A percentile compares a stretch with the other conserved stretches of the same genome.
phyloP scores from a whole-genome alignment of 2,329 filamentous ascomycete species.

The Botrytis fabae region DNA sequence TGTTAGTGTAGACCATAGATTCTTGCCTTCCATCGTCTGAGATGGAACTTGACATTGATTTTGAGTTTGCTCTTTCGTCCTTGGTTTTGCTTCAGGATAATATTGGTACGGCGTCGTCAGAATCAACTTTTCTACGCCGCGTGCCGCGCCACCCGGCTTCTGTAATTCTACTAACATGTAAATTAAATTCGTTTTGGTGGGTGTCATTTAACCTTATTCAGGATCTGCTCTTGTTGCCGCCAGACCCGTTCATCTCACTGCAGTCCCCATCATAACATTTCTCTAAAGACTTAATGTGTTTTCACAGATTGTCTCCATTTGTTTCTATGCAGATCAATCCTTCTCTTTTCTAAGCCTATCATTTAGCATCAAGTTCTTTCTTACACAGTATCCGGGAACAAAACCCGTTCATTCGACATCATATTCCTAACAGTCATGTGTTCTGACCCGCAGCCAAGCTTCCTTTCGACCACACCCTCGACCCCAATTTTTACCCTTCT shows the following conservation, averaged over 20 bases:
- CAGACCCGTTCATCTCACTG: not conserved
- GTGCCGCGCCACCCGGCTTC: not conserved
- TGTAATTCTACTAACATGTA: not conserved
- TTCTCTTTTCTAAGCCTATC: not conserved
- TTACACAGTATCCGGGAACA: not conserved
- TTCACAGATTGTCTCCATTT: not conserved
- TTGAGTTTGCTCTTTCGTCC: too few species aligned
- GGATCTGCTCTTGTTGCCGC: not conserved
- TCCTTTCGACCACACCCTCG: not conserved
- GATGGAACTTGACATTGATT: not conserved
- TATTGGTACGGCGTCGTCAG: not conserved
- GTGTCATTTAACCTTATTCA: not conserved
- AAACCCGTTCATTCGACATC: too few species aligned
- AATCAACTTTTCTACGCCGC: constrained; percentile 6
- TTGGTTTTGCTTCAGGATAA: not conserved
- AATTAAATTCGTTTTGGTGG: not conserved
- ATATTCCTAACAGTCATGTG: too few species aligned
- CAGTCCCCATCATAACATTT: not conserved
- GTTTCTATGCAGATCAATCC: not conserved
- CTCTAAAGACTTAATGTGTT: not conserved
- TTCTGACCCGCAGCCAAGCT: not conserved
- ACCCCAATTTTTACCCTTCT: not conserved
- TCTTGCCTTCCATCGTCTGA: not conserved
- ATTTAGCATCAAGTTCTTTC: not conserved
- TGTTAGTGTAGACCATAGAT: not conserved